phyloP scores from a whole-genome alignment of 2,329 filamentous ascomycete genomes.

The Aspergillus hiratsukae region DNA sequence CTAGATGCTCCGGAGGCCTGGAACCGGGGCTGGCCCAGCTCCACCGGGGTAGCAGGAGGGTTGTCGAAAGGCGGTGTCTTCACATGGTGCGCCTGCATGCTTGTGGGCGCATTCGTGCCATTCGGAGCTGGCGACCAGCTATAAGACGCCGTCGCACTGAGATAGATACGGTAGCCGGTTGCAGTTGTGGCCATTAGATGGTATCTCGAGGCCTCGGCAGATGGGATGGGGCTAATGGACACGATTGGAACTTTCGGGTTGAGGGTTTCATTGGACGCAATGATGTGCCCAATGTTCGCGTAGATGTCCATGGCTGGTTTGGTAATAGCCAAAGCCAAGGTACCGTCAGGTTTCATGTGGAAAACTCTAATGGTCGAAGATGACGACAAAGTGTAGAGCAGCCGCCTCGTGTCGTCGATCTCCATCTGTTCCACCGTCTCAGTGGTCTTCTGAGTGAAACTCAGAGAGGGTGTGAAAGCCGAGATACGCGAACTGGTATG shows the following conservation, averaged over 20 bases:
- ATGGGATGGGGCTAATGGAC: conserved; percentile 80
- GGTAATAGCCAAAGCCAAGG: conserved; percentile 52
- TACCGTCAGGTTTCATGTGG: conserved; percentile 65
- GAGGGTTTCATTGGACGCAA: conserved; percentile 63
- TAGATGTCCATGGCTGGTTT: conserved; percentile 52
- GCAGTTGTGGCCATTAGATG: conserved; percentile 87
- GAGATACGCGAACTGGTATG: conserved; percentile 73
- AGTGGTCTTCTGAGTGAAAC: conserved; percentile 40
- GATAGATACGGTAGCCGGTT: conserved; percentile 84
- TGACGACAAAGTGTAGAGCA: conserved; percentile 88
- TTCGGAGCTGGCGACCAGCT: conserved; percentile 50
- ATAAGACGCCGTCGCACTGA: conserved; percentile 79
- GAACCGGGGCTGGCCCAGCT: conserved; percentile 21
- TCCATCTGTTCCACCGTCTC: conserved; percentile 75
- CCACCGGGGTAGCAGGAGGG: conserved; percentile 23
- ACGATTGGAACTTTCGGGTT: conserved; percentile 71
- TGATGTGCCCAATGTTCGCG: conserved; percentile 79
- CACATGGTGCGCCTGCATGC: conserved; percentile 97
- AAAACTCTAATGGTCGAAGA: conserved; percentile 87
- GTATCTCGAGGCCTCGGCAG: conserved; percentile 74
- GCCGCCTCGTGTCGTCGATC: conserved; percentile 79
- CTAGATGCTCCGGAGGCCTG: conserved; percentile 45
- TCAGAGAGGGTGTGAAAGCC: conserved; percentile 45
- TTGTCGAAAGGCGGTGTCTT: conserved; percentile 71
- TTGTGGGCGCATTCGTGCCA: conserved; percentile 69